Percentiles rank a stretch among this genome's conserved stretches.
Conservation (phyloP, 2,329 filamentous ascomycete species). For the Harringtonia aguacate region DNA sequence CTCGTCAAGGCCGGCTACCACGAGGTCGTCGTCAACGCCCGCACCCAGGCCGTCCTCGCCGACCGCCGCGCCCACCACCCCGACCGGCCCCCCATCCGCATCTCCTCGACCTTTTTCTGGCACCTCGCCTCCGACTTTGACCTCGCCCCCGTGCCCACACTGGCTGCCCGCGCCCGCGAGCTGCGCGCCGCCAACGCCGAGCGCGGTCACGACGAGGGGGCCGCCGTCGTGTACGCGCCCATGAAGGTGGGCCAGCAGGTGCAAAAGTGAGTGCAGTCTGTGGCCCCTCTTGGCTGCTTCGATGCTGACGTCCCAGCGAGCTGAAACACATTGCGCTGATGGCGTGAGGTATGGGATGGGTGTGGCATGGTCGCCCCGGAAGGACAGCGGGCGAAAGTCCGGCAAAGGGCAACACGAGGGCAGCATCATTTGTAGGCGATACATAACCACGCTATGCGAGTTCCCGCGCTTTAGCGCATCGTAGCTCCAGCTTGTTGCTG, state of each 20-base stretch:
- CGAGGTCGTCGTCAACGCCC: conserved; percentile 48
- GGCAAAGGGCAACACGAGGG: too few relatives aligned
- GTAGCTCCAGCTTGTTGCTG: too few relatives aligned
- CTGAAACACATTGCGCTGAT: conserved; percentile 43
- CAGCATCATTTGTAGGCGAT: too few relatives aligned
- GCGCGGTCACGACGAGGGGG: conserved; percentile 42
- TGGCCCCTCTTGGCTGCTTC: neutral
- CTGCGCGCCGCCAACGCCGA: conserved; percentile 36
- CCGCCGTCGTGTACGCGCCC: conserved; percentile 32
- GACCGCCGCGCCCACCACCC: conserved; percentile 29
- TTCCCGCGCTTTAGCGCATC: too few relatives aligned
- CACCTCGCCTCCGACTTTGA: conserved; percentile 48
- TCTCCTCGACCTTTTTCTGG: conserved; percentile 52
- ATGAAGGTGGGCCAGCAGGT: conserved; percentile 52
- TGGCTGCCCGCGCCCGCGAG: conserved; percentile 31
- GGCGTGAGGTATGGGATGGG: too few relatives aligned
- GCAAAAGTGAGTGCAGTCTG: conserved; percentile 32
- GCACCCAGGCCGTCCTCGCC: conserved; percentile 36
- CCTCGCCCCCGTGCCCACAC: conserved; percentile 36
- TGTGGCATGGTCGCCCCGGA: too few relatives aligned
- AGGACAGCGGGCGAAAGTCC: too few relatives aligned
- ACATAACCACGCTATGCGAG: too few relatives aligned
- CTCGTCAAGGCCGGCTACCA: conserved; percentile 52
- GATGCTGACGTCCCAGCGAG: conserved; percentile 21
- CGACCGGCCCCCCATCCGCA: conserved; percentile 41